Base-by-base conservation (phyloP, 768 basidiomycete species). In the Arthromyces matolae region DNA sequence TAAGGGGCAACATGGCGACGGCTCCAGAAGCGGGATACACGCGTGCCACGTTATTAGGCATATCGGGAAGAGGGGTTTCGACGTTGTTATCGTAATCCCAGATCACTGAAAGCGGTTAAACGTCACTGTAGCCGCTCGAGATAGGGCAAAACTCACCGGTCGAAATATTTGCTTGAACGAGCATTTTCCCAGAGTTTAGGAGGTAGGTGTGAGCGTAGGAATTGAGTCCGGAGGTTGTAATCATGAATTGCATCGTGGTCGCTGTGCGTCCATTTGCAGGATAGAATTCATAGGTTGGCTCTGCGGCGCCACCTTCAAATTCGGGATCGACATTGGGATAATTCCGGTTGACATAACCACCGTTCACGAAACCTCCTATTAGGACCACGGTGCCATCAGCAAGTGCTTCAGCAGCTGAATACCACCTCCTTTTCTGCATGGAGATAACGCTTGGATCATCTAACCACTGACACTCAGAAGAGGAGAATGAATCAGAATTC, bases 21-120 rank as follows among this genome's bases (percentile, higher is more conserved):
- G 85, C 94, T 23, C 89, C 91, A 7, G 92, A 91, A 0, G 87
- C 94, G 5, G 92, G 92, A 61, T 94, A 93, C 3, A 90, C 87
- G 27, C 92, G 84, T 16, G 78, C 81, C 36, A 94, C 81, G 37
- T 73, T 69, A 19, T 73, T 72, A 3, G 88, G 89, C 86, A 89
- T 89, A 50, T 77, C 66, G 1, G 88, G 88, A 2, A 90, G 73
- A 2, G 70, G 68, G 0, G 74, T 81, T 60, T 89, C 86, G 6
- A 64, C 45, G 60, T 88, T 87, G 22, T 62, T 67, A 4, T 65
- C 57, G 25, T 76, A 71, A 51, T 88, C 77, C 84, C 72, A 76
- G 10, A 74, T 55, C 44, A 67, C 72, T 74, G 6, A 28, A 14
- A 13, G 23, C 0, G 16, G 8, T 8, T 16, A 22, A 5, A 29